Conservation (phyloP, 2,329 filamentous ascomycete species). For the Cryphonectria japonica region DNA sequence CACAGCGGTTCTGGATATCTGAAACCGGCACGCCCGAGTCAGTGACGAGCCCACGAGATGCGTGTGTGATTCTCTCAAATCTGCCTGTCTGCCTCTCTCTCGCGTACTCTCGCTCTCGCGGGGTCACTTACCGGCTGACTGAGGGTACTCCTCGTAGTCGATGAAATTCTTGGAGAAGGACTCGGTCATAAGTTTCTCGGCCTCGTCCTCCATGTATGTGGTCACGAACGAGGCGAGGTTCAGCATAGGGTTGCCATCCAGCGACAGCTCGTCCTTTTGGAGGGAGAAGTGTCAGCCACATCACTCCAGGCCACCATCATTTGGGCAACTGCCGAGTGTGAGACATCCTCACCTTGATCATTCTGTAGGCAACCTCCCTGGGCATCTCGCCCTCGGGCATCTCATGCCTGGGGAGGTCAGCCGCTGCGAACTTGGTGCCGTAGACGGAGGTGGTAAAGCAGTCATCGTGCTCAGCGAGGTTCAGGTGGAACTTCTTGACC, state of each 20-base stretch:
- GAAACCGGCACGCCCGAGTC: not conserved
- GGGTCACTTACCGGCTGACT: conserved; percentile 63
- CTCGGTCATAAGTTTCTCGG: conserved; percentile 93
- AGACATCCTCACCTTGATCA: conserved; percentile 69
- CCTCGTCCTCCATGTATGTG: conserved; percentile 84
- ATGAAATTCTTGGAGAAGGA: conserved; percentile 95
- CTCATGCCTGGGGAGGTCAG: conserved; percentile 79
- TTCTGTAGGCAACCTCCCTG: conserved; percentile 86
- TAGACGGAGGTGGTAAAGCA: conserved; percentile 81
- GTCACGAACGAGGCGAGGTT: conserved; percentile 92
- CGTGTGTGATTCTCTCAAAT: too few species aligned
- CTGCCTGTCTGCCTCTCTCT: not conserved
- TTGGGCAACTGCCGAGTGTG: not conserved
- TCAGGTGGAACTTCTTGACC: conserved; percentile 49
- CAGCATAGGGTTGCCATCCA: conserved; percentile 90
- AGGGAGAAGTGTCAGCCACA: not conserved
- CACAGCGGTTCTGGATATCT: conserved; percentile 84
- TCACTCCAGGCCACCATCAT: not conserved
- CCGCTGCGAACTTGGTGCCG: conserved; percentile 79
- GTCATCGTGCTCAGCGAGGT: conserved; percentile 56
- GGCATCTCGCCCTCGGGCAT: conserved; percentile 95
- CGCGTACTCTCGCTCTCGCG: not conserved
- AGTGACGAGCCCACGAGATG: not conserved
- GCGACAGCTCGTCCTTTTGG: conserved; percentile 73
- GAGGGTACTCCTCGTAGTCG: conserved; percentile 84